phyloP scores from a whole-genome alignment of 1,284 basidiomycete species.

The Anthracocystis walkeri region DNA sequence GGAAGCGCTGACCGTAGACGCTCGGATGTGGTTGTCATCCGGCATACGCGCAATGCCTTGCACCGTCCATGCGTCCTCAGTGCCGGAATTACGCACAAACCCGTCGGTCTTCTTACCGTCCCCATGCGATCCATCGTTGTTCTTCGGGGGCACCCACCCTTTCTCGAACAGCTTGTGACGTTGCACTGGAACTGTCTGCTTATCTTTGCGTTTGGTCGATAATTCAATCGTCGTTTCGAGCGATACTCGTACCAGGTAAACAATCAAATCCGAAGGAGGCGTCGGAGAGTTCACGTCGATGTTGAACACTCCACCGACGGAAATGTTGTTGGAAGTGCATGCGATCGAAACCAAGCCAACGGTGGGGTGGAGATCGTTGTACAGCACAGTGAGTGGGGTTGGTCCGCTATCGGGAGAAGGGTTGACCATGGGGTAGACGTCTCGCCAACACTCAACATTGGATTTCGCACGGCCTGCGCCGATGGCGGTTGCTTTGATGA shows the following conservation, averaged over 20 bases:
- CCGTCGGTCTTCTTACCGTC: constrained; percentile 64
- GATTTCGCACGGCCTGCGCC: constrained; percentile 65
- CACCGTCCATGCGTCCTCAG: constrained; percentile 66
- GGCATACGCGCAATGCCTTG: constrained; percentile 68
- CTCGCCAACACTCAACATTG: constrained; percentile 66
- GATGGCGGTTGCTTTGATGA: constrained; percentile 67
- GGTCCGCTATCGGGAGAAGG: constrained; percentile 65
- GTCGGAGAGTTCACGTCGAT: constrained; percentile 68
- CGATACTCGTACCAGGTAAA: constrained; percentile 66
- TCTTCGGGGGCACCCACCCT: constrained; percentile 65
- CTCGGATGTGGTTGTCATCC: constrained; percentile 67
- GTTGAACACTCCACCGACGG: constrained; percentile 68
- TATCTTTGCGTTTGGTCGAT: constrained; percentile 56
- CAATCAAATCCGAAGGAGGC: constrained; percentile 64
- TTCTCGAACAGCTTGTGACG: constrained; percentile 67
- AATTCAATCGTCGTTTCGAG: constrained; percentile 67
- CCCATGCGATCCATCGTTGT: constrained; percentile 58
- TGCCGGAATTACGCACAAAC: constrained; percentile 56
- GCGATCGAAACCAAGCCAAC: constrained; percentile 67
- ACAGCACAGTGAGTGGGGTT: constrained; percentile 66
- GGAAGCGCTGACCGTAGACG: constrained; percentile 61
- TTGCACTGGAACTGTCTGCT: constrained; percentile 63
- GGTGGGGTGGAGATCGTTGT: constrained; percentile 69
- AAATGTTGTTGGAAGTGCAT: constrained; percentile 69
- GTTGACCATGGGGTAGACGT: constrained; percentile 68